Percentiles rank a stretch among this genome's conserved stretches.
These are phyloP conservation scores for Spergularia marina DNA, from an alignment of 148 eudicot genomes.

Conservation along the genomic window DNA sequence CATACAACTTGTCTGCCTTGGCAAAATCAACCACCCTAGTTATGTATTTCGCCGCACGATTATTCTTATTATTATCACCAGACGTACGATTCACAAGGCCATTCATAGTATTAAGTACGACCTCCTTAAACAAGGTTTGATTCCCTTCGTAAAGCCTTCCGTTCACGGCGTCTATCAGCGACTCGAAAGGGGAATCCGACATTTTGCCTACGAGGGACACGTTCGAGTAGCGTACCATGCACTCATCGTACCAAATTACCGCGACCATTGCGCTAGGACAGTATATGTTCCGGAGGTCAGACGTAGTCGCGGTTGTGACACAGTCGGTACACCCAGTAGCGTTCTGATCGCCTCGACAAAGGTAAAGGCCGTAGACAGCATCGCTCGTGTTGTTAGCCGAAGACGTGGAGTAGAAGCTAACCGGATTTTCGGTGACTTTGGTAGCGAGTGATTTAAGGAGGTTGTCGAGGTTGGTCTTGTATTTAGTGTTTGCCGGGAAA, in stretches of 20 bases:
- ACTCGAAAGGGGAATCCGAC: not conserved
- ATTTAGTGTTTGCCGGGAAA: not conserved
- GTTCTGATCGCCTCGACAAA: slow-evolving; percentile 5
- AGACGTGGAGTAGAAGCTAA: not conserved
- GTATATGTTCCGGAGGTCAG: not conserved
- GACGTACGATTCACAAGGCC: not conserved
- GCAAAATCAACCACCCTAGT: not conserved
- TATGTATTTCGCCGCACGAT: too few relatives aligned
- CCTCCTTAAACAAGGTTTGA: not conserved
- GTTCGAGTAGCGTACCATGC: slow-evolving; percentile 35
- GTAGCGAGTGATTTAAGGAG: not conserved
- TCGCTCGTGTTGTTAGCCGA: not conserved
- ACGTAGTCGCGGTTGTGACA: not conserved
- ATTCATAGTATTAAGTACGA: not conserved
- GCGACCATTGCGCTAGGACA: slow-evolving; percentile 24
- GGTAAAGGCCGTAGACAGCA: slow-evolving; percentile 7
- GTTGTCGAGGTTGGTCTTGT: not conserved
- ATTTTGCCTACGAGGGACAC: slow-evolving; percentile 13
- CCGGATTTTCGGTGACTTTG: not conserved
- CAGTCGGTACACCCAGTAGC: not conserved
- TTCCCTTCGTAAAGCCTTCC: not conserved
- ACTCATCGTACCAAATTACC: slow-evolving; percentile 22
- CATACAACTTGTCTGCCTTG: not conserved
- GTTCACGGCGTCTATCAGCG: not conserved
- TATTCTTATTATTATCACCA: not conserved